Conservation (phyloP, 345 rosid genomes). For the Xanthoceras sorbifolium region DNA sequence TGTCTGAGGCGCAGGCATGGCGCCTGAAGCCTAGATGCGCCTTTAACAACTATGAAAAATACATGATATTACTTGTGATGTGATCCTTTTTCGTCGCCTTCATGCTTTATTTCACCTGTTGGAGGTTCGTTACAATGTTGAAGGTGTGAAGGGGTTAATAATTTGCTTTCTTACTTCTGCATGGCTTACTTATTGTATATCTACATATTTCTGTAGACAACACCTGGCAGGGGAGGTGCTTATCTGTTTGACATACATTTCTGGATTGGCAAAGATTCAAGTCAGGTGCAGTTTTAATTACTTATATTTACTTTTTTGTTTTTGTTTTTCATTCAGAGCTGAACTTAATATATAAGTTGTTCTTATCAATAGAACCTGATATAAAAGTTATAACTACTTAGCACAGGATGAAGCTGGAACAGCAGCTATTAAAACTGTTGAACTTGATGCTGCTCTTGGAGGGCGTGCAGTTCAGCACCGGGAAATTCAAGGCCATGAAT, state of each 20-base stretch:
- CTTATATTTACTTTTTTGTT: not conserved
- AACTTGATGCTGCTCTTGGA: slow-evolving; percentile 93
- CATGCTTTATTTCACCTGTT: slow-evolving; percentile 14
- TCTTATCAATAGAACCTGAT: not conserved
- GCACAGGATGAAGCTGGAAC: slow-evolving; percentile 98
- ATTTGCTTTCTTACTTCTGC: not conserved
- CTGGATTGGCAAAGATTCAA: slow-evolving; percentile 98
- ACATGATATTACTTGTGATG: not conserved
- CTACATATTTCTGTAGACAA: slow-evolving; percentile 56
- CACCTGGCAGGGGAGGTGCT: slow-evolving; percentile 80
- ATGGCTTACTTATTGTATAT: slow-evolving; percentile 20
- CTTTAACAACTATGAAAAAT: too few species aligned
- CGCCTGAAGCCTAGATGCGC: too few species aligned
- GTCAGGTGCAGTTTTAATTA: slow-evolving; percentile 61
- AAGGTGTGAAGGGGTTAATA: not conserved
- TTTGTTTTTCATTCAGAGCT: not conserved
- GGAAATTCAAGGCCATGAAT: slow-evolving; percentile 96
- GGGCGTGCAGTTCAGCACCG: slow-evolving; percentile 99
- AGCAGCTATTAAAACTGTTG: slow-evolving; percentile 95
- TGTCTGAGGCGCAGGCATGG: too few species aligned
- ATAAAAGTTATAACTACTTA: slow-evolving; percentile 7
- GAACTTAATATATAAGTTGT: not conserved
- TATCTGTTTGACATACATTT: slow-evolving; percentile 86
- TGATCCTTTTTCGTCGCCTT: too few species aligned
- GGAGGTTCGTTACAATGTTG: slow-evolving; percentile 12